Base-by-base conservation (phyloP, 2,329 filamentous ascomycete species). In the Ophiocordyceps camponoti-rufipedis region DNA sequence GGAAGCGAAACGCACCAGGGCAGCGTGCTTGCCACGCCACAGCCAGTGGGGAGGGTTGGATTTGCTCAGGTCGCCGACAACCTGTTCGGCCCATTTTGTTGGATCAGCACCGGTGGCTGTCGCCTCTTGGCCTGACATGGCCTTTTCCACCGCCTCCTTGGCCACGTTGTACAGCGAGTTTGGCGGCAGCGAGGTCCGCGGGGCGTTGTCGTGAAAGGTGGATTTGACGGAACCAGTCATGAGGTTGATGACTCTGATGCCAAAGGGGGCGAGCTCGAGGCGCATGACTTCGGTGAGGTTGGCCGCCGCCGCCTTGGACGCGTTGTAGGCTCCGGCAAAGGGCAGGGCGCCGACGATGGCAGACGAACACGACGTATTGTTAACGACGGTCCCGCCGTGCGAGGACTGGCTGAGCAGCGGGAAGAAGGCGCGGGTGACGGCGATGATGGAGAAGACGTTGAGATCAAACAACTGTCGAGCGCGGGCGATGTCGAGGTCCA, bases 401-500 rank as follows among this genome's bases (percentile, higher is more conserved):
- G 35, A 8, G 5, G 35, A 39, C 18, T 16, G 35, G 35, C n/a
- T 39, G n/a, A 39, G 35, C 5, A 39, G 35, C 35, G 35, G 35
- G 16, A 39, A 39, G n/a, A 39, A 39, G 35, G 35, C 35, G n/a
- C 35, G 35, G 13, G 35, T 39, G n/a, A 39, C 35, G 35, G 35
- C n/a, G 16, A 39, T 39, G 13, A 39, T 19, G 16, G 35, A 39
- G 35, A 39, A 39, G 35, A 39, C 35, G 19, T 42, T 42, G 11
- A 29, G 19, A 5, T 42, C 41, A 28, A 29, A 42, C 28, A 42
- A 28, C 23, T 28, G 23, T 3, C 41, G 41, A 4, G 28, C 41
- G 23, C 23, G 23, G 28, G 12, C 13, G 8, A 42, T 16, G 13
- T 42, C 41, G 41, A 42, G 23, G 16, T 56, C 50, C 2, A 55